phyloP scores from a whole-genome alignment of 306 rosid species.

The Casuarina equisetifolia region DNA sequence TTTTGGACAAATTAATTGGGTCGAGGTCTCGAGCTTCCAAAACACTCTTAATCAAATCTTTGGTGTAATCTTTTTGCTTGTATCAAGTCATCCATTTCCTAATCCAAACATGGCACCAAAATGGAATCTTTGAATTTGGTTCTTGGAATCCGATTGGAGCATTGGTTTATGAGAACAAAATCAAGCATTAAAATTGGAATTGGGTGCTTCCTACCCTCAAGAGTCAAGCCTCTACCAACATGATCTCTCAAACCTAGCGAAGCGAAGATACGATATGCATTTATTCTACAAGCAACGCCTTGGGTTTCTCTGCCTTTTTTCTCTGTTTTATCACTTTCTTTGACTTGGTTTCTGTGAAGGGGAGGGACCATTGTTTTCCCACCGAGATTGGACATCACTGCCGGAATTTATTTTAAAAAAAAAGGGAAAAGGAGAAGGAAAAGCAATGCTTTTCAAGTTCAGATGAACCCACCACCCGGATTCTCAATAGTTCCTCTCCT shows the following conservation, averaged over 20 bases:
- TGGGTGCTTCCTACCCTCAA: neutral
- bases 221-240: slow-evolving; percentile 20
- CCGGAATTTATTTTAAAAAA: too few species aligned
- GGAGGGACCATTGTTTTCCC: too few species aligned
- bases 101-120: slow-evolving; percentile 12
- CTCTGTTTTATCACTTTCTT: too few species aligned
- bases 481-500: too few species aligned
- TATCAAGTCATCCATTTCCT: neutral
- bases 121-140: neutral
- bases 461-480: too few species aligned
- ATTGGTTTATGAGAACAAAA: slow-evolving; percentile 10
- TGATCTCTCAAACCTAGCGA: slow-evolving; percentile 30
- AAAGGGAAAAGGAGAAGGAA: too few species aligned
- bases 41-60: slow-evolving; percentile 35
- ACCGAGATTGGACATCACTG: too few species aligned
- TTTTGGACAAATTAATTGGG: neutral
- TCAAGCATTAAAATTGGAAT: slow-evolving; percentile 22
- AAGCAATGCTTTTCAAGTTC: too few species aligned
- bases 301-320: too few species aligned
- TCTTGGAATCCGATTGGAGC: slow-evolving; percentile 31
- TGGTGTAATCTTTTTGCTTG: slow-evolving; percentile 7
- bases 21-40: slow-evolving; percentile 1
- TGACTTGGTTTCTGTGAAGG: too few species aligned
- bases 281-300: neutral
- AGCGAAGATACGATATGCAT: slow-evolving; percentile 16